phyloP scores from a whole-genome alignment of 2,329 filamentous ascomycete genomes.

The Blastomyces parvus region DNA sequence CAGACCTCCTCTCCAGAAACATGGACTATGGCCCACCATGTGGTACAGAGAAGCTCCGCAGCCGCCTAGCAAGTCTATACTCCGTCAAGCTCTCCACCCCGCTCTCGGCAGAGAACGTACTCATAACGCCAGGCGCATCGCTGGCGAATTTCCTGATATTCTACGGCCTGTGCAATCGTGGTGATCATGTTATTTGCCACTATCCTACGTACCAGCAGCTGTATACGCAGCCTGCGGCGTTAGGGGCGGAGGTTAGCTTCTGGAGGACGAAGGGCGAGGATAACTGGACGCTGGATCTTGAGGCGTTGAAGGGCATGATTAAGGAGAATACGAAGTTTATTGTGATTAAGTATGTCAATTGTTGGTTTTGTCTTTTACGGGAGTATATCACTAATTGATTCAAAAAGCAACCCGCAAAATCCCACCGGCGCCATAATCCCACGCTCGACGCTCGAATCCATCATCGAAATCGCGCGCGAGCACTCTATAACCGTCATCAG shows the following conservation, averaged over 20 bases:
- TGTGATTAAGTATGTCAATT: conserved; percentile 45
- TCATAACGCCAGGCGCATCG: conserved; percentile 74
- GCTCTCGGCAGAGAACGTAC: conserved; percentile 52
- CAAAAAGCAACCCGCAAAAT: conserved; percentile 64
- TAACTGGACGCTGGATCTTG: conserved; percentile 57
- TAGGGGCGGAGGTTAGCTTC: conserved; percentile 67
- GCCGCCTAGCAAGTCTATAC: conserved; percentile 57
- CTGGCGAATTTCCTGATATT: conserved; percentile 74
- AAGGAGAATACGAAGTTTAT: conserved; percentile 45
- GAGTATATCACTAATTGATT: neutral
- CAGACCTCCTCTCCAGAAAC: conserved; percentile 43
- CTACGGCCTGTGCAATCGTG: conserved; percentile 60
- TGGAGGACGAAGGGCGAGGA: conserved; percentile 61
- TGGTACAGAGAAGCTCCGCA: conserved; percentile 55
- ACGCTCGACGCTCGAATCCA: conserved; percentile 48
- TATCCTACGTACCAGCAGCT: conserved; percentile 83
- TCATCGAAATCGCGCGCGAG: conserved; percentile 55
- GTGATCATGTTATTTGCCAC: conserved; percentile 77
- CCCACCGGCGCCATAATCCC: conserved; percentile 65
- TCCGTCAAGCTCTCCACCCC: conserved; percentile 44
- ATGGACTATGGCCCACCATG: conserved; percentile 67
- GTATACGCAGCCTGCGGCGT: conserved; percentile 61
- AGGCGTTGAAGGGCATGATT: conserved; percentile 56
- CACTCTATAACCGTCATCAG: conserved; percentile 58
- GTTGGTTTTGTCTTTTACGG: neutral